Evolutionary conservation across 2,329 filamentous ascomycete species (phyloP), one percentile per base, ranked within the genome.

Genomic region (Apiospora marii): DNA sequence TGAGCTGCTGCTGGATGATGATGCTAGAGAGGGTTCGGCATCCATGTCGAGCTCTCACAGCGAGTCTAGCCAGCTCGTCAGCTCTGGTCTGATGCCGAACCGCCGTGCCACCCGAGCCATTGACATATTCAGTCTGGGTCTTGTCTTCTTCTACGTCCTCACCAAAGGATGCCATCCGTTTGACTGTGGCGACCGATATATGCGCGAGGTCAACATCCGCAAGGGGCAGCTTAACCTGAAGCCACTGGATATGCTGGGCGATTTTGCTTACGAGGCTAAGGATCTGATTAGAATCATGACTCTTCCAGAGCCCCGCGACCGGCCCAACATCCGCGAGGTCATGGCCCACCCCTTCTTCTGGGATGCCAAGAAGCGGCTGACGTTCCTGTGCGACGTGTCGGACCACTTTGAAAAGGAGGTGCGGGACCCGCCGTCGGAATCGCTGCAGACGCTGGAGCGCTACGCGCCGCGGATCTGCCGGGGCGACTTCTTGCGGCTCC

Each of bases 61-160:
- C 75, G 88, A 89, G 30, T 90, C 89, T 19, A 89, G 88, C n/a
- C 85, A 87, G n/a, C 84, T 89, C 6, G 86, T 88, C 12, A 86
- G 85, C 53, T 85, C 90, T 16, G 89, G 90, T 24, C 84, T 90
- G 81, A 88, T 86, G 84, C 87, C 79, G 76, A 91, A 90, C 76
- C 92, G 95, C 73, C 93, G 96, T 70, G 96, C 97, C 8, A 99
- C 97, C 67, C 92, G 96, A 67, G 94, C 96, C 12, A 98, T 98
- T 74, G 96, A 99, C 80, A 98, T 99, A 37, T 99, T 99, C 84
- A 98, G 95, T 0, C 89, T 99, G 48, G 96, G 96, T 1, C 92
- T 98, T 70, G 95, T 99, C n/a, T 99, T 98, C 86, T 98, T 95
- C 84, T 99, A 98, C 81, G 95, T 98, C n/a, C 87, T 99, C 73